A percentile compares a stretch with the other conserved stretches of the same genome.
These are phyloP conservation scores for Aureobasidium sp. DNA, from an alignment of 2,329 filamentous ascomycete species.

Conservation along the genomic window DNA sequence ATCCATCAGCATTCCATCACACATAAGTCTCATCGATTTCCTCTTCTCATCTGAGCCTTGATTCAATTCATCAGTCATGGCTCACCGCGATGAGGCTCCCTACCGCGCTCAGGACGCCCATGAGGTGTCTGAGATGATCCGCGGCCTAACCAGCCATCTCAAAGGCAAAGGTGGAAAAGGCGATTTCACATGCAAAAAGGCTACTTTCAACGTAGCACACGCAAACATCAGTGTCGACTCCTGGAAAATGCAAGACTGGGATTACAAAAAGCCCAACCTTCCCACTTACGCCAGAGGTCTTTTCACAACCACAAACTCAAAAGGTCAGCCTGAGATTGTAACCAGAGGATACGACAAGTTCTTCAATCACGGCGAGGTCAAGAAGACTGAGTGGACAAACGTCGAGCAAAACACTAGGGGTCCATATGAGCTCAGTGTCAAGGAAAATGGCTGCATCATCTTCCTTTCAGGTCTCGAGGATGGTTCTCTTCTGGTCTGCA, in stretches of 20 bases:
- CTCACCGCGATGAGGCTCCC: conserved; percentile 45
- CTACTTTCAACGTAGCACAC: conserved; percentile 62
- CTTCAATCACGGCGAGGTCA: conserved; percentile 84
- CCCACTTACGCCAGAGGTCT: conserved; percentile 90
- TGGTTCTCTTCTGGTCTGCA: conserved; percentile 87
- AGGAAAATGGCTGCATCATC: conserved; percentile 99
- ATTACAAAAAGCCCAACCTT: conserved; percentile 80
- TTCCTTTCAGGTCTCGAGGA: conserved; percentile 90
- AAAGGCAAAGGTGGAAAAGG: conserved; percentile 44
- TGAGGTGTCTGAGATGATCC: conserved; percentile 58
- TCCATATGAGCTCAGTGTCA: conserved; percentile 91
- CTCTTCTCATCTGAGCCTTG: neutral
- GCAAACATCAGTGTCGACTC: conserved; percentile 67
- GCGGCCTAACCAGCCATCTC: conserved; percentile 51
- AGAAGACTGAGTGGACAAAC: conserved; percentile 71
- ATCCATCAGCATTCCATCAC: conserved; percentile 1
- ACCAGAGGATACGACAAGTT: conserved; percentile 97
- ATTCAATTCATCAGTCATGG: conserved; percentile 35
- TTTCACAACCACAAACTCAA: conserved; percentile 68
- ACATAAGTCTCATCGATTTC: neutral
- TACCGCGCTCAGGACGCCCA: conserved; percentile 60
- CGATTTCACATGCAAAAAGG: conserved; percentile 67
- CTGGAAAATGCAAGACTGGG: conserved; percentile 91
- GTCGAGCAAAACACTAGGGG: conserved; percentile 68
- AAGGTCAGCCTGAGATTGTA: conserved; percentile 65